Conservation (phyloP, 1,284 basidiomycete species). For the Naganishia albida region DNA sequence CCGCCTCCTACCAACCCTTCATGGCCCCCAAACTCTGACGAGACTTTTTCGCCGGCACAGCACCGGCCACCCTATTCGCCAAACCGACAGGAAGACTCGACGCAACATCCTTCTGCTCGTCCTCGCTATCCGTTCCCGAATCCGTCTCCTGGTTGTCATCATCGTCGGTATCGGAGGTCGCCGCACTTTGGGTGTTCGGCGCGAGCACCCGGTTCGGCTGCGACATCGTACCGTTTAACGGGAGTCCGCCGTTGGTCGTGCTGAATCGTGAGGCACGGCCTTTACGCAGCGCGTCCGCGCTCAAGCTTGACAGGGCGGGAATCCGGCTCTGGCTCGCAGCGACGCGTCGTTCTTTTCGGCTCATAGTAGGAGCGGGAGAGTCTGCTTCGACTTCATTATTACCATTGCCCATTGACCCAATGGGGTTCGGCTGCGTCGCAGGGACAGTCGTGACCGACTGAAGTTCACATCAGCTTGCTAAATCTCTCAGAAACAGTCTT, state of each 20-base stretch:
- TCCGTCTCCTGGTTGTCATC: conserved; percentile 11
- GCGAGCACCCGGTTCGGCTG: conserved; percentile 11
- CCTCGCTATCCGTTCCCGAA: conserved; percentile 20
- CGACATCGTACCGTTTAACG: conserved; percentile 2
- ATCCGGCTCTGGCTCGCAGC: conserved; percentile 27
- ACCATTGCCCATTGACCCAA: neutral
- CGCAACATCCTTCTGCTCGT: conserved; percentile 4
- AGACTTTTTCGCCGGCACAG: conserved; percentile 4
- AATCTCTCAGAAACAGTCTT: neutral
- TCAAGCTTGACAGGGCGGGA: conserved; percentile 29
- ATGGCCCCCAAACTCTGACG: conserved; percentile 17
- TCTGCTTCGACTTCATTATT: neutral
- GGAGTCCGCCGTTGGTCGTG: neutral
- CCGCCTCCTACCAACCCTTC: conserved; percentile 23
- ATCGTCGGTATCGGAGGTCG: conserved; percentile 11
- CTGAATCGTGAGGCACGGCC: conserved; percentile 26
- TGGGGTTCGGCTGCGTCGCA: neutral
- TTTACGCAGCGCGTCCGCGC: conserved; percentile 30
- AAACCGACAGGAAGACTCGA: conserved; percentile 17
- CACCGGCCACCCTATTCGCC: conserved; percentile 19
- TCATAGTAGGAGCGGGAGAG: conserved; percentile 2
- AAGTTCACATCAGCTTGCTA: neutral
- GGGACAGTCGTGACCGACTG: neutral
- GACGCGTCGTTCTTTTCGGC: conserved; percentile 12
- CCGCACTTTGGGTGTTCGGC: conserved; percentile 4